A percentile compares a stretch with the other conserved stretches of the same genome.
Conservation (phyloP, 2,329 filamentous ascomycete genomes). For the Fusarium proliferatum region DNA sequence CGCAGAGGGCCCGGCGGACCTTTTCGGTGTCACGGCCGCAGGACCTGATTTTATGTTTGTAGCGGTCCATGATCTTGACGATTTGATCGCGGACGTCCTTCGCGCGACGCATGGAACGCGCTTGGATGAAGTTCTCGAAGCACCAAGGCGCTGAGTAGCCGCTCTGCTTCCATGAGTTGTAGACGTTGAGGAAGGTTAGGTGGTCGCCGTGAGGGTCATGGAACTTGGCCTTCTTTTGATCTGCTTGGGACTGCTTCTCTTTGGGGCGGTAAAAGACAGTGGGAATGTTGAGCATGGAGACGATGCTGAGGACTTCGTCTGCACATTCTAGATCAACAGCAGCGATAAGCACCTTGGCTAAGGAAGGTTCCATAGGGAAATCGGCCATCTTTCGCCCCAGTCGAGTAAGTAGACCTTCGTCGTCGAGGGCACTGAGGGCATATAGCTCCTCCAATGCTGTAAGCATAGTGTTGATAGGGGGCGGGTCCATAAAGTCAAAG, state of each 20-base stretch:
- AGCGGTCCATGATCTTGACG: slow-evolving; percentile 91
- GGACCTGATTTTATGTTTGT: slow-evolving; percentile 82
- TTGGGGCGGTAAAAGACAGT: slow-evolving; percentile 95
- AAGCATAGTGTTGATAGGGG: slow-evolving; percentile 97
- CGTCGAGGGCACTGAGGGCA: slow-evolving; percentile 88
- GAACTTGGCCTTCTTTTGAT: slow-evolving; percentile 98
- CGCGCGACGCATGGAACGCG: slow-evolving; percentile 85
- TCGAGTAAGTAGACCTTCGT: slow-evolving; percentile 92
- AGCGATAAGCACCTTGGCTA: slow-evolving; percentile 90
- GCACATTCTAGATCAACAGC: slow-evolving; percentile 89
- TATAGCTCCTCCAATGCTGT: slow-evolving; percentile 96
- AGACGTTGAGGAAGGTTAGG: slow-evolving; percentile 93
- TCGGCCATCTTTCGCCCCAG: slow-evolving; percentile 97
- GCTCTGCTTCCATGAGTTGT: slow-evolving; percentile 93
- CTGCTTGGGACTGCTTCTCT: slow-evolving; percentile 95
- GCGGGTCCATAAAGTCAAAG: slow-evolving; percentile 99
- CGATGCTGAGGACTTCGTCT: slow-evolving; percentile 93
- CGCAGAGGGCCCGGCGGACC: slow-evolving; percentile 88
- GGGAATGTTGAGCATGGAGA: slow-evolving; percentile 90
- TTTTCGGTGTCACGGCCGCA: slow-evolving; percentile 89
- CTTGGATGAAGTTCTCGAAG: slow-evolving; percentile 97
- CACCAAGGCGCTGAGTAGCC: slow-evolving; percentile 91
- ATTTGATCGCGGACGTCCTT: slow-evolving; percentile 94
- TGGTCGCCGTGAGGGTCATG: slow-evolving; percentile 96
- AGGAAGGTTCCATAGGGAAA: slow-evolving; percentile 95